Base-by-base conservation (phyloP, 2,329 filamentous ascomycete species). In the Chaetomiaceae sp. region DNA sequence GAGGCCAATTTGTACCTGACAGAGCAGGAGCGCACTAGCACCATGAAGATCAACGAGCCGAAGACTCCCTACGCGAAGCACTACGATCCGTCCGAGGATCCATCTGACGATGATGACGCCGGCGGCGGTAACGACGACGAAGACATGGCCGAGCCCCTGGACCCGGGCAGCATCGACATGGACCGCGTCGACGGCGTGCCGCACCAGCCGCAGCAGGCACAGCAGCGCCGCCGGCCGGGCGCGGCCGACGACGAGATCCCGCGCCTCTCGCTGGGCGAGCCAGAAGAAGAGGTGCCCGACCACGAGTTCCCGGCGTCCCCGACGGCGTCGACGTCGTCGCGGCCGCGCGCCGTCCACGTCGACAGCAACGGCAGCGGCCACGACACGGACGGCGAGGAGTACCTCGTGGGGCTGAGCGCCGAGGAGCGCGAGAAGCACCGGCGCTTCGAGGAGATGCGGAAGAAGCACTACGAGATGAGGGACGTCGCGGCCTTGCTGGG, bases 381-480 rank as follows among this genome's bases (percentile, higher is more conserved):
- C 57, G 65, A 67, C 67, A 77, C 79, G 62, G 71, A 81, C 58
- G 76, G 77, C 45, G 76, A 81, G 36, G 76, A 75, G 42, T 71
- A 74, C 20, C 55, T 71, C 60, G 63, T 69, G 18, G 76, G 76
- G 29, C 65, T 82, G 60, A 79, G 71, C 48, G 68, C 76, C 34
- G 88, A 95, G 65, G 90, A 95, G 64, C 74, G 74, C 52, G 88
- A 93, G 71, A 96, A 97, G 74, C 93, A 98, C 68, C 80, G 78
- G 62, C 81, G 86, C 63, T 98, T 98, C 65, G 90, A 96, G 70
- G 76, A 87, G 69, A 76, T 88, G 73, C 80, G 93, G 61, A 96
- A 93, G 81, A 91, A 83, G 72, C 93, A 98, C 68, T 98, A 98
- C 68, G 93, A 98, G 75, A 98, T 98, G 93, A 88, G 81, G 70